phyloP scores from a whole-genome alignment of 2,329 filamentous ascomycete species.

The Aspergillus eucalypticola region DNA sequence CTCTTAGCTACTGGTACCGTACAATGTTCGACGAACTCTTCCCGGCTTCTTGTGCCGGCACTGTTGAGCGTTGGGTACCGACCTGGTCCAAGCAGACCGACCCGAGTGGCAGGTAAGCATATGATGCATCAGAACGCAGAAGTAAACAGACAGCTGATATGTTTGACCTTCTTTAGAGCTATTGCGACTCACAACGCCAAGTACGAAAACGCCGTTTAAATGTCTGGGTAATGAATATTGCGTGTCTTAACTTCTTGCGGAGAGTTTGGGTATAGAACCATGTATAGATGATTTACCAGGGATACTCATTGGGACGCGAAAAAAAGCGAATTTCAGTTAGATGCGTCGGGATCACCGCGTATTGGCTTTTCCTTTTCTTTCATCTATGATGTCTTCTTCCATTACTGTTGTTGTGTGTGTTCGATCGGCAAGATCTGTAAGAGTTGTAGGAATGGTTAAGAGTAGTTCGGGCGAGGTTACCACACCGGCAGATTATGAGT shows the following conservation, averaged over 20 bases:
- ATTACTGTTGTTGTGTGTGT: neutral
- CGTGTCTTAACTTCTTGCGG: slow-evolving; percentile 18
- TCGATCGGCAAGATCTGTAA: neutral
- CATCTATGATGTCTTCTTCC: slow-evolving; percentile 5
- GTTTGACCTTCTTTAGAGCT: slow-evolving; percentile 54
- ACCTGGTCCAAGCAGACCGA: slow-evolving; percentile 97
- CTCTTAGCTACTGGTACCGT: slow-evolving; percentile 85
- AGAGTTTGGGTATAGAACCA: slow-evolving; percentile 28
- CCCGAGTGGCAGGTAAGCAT: slow-evolving; percentile 78
- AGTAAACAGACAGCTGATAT: slow-evolving; percentile 9
- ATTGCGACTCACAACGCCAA: slow-evolving; percentile 75
- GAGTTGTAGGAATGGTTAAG: neutral
- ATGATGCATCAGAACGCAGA: neutral
- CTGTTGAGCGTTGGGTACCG: slow-evolving; percentile 94
- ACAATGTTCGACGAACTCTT: slow-evolving; percentile 99
- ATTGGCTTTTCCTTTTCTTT: slow-evolving; percentile 13
- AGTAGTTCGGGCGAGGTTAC: slow-evolving; percentile 9
- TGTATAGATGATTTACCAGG: slow-evolving; percentile 29
- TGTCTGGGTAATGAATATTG: slow-evolving; percentile 14
- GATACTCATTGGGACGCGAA: slow-evolving; percentile 17
- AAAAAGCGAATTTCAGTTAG: slow-evolving; percentile 18
- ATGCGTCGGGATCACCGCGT: slow-evolving; percentile 9
- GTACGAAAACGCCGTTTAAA: slow-evolving; percentile 58
- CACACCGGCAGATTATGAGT: neutral
- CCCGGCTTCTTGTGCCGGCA: slow-evolving; percentile 84